Evolutionary conservation across 495 filamentous ascomycete species (phyloP).

Genomic region (Tuber umbilicatum): DNA sequence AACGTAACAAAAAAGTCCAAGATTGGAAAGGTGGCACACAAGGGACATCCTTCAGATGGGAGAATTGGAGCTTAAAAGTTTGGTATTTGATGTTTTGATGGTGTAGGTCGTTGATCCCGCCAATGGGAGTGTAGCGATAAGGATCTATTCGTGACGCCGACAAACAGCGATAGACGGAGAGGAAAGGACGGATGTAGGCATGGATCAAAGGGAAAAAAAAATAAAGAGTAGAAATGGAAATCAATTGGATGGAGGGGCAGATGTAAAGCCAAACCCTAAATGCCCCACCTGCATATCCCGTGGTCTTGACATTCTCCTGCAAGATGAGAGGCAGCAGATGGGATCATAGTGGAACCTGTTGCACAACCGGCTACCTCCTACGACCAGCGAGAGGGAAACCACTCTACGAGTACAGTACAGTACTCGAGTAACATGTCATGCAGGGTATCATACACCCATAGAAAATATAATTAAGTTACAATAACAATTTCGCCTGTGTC

Average conservation of each 20-base stretch:
- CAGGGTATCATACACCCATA: not conserved
- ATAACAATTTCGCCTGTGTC: conserved; percentile 3
- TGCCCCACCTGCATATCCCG: conserved; percentile 1
- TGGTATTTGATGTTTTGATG: conserved; percentile 34
- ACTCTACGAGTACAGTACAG: too few species aligned
- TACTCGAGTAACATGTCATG: too few species aligned
- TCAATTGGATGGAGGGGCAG: not conserved
- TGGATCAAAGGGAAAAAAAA: not conserved
- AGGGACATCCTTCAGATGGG: not conserved
- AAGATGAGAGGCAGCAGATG: not conserved
- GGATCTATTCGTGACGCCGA: conserved; percentile 24
- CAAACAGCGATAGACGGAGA: conserved; percentile 14
- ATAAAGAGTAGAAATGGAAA: not conserved
- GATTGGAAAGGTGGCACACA: not conserved
- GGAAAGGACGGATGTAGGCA: not conserved
- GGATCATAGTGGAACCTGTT: not conserved
- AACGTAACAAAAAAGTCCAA: not conserved
- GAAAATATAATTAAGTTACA: not conserved
- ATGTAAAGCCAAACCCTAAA: not conserved
- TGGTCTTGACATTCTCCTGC: not conserved
- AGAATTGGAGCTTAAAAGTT: conserved; percentile 6
- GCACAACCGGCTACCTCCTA: not conserved
- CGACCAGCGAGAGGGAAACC: not conserved
- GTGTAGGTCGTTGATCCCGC: conserved; percentile 24
- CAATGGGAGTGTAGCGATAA: conserved; percentile 33